These are phyloP conservation scores for Boletales sp. DNA, from an alignment of 768 basidiomycete genomes.

Conservation along the genomic window DNA sequence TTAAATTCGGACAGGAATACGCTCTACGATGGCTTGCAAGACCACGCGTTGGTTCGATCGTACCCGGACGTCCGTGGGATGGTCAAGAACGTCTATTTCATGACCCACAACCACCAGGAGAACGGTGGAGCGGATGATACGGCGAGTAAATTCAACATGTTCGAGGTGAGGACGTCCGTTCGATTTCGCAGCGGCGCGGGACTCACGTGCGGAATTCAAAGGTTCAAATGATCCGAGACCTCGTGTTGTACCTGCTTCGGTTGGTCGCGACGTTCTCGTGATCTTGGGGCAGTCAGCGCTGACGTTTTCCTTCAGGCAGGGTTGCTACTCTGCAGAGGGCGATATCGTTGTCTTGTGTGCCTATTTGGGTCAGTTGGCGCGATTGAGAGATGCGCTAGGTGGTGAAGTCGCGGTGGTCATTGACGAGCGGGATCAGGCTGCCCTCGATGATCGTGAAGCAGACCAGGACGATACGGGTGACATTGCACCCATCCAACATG, in stretches of 20 bases:
- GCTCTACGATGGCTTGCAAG: constrained; percentile 58
- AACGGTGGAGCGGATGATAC: constrained; percentile 59
- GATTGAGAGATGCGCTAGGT: constrained; percentile 40
- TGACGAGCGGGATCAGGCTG: constrained; percentile 64
- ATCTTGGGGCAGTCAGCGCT: neutral
- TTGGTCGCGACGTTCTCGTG: constrained; percentile 6
- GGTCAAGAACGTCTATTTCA: constrained; percentile 61
- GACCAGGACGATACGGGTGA: constrained; percentile 33
- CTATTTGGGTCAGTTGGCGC: constrained; percentile 48
- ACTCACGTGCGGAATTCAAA: constrained; percentile 9
- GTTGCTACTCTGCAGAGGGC: constrained; percentile 42
- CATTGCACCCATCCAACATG: constrained; percentile 37
- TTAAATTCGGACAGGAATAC: constrained; percentile 38
- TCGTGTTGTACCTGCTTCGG: constrained; percentile 50
- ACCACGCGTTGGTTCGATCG: constrained; percentile 46
- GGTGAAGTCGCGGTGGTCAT: constrained; percentile 57
- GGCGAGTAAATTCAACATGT: constrained; percentile 60
- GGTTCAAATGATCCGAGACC: constrained; percentile 48
- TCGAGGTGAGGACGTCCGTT: constrained; percentile 58
- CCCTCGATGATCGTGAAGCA: constrained; percentile 51
- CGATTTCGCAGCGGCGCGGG: neutral
- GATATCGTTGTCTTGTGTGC: constrained; percentile 55
- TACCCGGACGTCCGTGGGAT: constrained; percentile 63
- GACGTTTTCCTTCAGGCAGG: constrained; percentile 35
- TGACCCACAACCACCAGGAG: constrained; percentile 60